phyloP scores from a whole-genome alignment of 345 rosid species.

The Capsella bursapastoris region DNA sequence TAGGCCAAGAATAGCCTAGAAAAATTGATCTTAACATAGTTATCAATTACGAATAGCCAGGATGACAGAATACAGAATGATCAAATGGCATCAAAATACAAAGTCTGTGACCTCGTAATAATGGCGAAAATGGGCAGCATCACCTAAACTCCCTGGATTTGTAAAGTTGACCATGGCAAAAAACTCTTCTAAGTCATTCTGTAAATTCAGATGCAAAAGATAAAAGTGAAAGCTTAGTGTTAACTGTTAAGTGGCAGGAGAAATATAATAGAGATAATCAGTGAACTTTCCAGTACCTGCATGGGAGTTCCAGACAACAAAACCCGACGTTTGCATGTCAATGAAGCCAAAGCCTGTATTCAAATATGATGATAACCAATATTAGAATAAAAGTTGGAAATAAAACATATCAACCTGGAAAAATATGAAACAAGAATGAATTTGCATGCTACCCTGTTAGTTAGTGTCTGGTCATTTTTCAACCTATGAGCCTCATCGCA shows the following conservation, averaged over 20 bases:
- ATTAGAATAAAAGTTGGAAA: conserved; percentile 11
- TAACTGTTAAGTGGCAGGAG: neutral
- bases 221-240: conserved; percentile 6
- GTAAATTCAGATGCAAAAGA: conserved; percentile 35
- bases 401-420: conserved; percentile 11
- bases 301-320: conserved; percentile 98
- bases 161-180: conserved; percentile 99
- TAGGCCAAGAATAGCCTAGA: neutral
- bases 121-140: conserved; percentile 85
- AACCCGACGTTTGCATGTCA: conserved; percentile 86
- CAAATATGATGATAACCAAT: conserved; percentile 32
- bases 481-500: conserved; percentile 99
- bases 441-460: conserved; percentile 75
- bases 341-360: conserved; percentile 87
- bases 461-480: conserved; percentile 93
- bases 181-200: conserved; percentile 99
- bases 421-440: conserved; percentile 27
- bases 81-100: conserved; percentile 15
- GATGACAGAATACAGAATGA: conserved; percentile 20
- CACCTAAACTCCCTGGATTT: conserved; percentile 92
- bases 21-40: conserved; percentile 6
- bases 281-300: conserved; percentile 64
- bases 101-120: conserved; percentile 74
- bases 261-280: conserved; percentile 14
- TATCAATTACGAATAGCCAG: neutral